Percentiles rank a stretch among this genome's conserved stretches.
These are phyloP conservation scores for Magnusiomyces fungicola DNA, from an alignment of 1,139 yeast species.

Conservation along the genomic window DNA sequence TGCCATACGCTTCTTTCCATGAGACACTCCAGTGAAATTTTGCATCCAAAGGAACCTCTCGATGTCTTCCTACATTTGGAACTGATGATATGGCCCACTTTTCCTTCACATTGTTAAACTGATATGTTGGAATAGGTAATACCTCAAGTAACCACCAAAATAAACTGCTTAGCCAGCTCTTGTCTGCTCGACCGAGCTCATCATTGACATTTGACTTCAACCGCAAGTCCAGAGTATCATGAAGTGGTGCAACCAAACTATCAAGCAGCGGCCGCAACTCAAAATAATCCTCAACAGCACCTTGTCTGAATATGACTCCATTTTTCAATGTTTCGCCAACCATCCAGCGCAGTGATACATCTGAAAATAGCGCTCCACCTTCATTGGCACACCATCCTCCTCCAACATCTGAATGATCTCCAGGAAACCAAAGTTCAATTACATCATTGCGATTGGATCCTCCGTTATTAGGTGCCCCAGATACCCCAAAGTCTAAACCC, in stretches of 20 bases:
- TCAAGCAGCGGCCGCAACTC: slow-evolving; percentile 33
- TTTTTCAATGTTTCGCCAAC: slow-evolving; percentile 43
- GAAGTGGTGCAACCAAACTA: slow-evolving; percentile 19
- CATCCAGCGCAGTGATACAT: slow-evolving; percentile 54
- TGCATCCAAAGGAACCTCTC: slow-evolving; percentile 44
- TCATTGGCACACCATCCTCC: slow-evolving; percentile 51
- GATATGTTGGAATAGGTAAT: slow-evolving; percentile 47
- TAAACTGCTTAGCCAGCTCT: slow-evolving; percentile 2
- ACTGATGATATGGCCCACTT: slow-evolving; percentile 42
- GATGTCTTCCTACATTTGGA: slow-evolving; percentile 48
- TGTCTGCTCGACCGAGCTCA: slow-evolving; percentile 2
- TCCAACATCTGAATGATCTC: slow-evolving; percentile 60
- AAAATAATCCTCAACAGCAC: slow-evolving; percentile 37
- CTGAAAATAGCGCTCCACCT: slow-evolving; percentile 36
- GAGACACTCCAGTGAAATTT: slow-evolving; percentile 55
- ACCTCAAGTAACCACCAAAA: slow-evolving; percentile 58
- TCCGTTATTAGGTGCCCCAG: neutral
- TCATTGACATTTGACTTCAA: neutral
- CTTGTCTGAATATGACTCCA: slow-evolving; percentile 43
- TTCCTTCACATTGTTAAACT: slow-evolving; percentile 38
- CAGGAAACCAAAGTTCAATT: slow-evolving; percentile 55
- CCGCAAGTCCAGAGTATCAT: slow-evolving; percentile 15
- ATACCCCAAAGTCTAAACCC: too few relatives aligned
- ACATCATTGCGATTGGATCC: slow-evolving; percentile 31
- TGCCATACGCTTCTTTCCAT: slow-evolving; percentile 31